Conservation (phyloP, 148 eudicot species). For the Amaranthus hypochondriacus region DNA sequence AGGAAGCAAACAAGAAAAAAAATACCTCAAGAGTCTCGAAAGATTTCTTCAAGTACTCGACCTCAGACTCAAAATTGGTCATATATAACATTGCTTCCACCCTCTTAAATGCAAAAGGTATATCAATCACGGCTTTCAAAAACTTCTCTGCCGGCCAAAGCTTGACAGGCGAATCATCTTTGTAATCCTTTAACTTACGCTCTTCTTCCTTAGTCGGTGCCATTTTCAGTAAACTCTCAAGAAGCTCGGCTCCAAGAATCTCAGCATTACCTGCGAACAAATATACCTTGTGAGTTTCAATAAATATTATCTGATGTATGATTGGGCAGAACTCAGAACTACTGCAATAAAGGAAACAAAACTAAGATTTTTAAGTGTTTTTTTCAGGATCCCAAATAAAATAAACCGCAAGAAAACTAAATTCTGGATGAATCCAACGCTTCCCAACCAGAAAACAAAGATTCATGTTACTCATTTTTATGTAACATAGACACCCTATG, state of each 20-base stretch:
- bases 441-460: not conserved
- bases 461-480: not conserved
- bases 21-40: conserved; percentile 87
- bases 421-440: not conserved
- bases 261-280: conserved; percentile 68
- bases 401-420: not conserved
- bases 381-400: not conserved
- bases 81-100: conserved; percentile 79
- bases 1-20: not conserved
- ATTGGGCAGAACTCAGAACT: not conserved
- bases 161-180: conserved; percentile 83
- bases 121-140: conserved; percentile 74
- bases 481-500: not conserved
- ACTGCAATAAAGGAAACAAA: not conserved
- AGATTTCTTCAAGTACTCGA: conserved; percentile 79
- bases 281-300: not conserved
- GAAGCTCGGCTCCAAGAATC: conserved; percentile 79
- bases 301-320: not conserved
- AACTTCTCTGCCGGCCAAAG: conserved; percentile 96
- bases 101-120: conserved; percentile 89
- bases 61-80: conserved; percentile 81
- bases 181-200: conserved; percentile 72
- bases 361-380: not conserved
- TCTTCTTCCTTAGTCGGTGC: conserved; percentile 96
- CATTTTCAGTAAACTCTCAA: conserved; percentile 89